A percentile compares a stretch with the other conserved stretches of the same genome.
Conservation (phyloP, 78 protist species). For the Polysphondylium violaceum region DNA sequence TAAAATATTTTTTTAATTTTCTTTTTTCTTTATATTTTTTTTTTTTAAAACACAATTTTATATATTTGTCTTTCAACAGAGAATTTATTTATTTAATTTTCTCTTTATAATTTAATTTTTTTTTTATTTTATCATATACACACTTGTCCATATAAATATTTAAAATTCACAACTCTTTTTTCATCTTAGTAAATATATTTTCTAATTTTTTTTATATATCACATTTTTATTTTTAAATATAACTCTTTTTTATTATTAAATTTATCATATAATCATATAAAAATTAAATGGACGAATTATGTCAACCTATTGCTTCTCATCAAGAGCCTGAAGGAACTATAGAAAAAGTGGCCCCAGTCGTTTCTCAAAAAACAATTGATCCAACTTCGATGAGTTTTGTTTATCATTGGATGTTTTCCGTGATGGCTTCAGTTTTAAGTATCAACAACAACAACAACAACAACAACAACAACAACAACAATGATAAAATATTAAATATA, state of each 20-base stretch:
- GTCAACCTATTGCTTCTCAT: constrained; percentile 5
- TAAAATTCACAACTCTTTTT: too few species aligned
- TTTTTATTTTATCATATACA: too few species aligned
- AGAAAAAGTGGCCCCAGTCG: constrained; percentile 15
- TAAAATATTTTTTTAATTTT: too few species aligned
- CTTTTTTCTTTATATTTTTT: too few species aligned
- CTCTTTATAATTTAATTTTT: neutral
- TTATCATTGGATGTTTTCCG: constrained; percentile 76
- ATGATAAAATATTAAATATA: neutral
- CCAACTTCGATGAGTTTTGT: constrained; percentile 65
- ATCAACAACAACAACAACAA: neutral
- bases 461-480: neutral
- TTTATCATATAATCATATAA: neutral
- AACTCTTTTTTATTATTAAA: too few species aligned
- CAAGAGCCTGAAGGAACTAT: constrained; percentile 56
- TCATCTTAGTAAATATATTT: too few species aligned
- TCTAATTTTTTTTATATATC: too few species aligned
- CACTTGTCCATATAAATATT: too few species aligned
- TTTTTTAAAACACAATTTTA: too few species aligned
- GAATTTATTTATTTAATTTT: neutral
- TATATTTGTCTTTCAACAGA: neutral
- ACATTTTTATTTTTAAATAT: neutral
- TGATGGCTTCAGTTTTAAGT: constrained; percentile 59
- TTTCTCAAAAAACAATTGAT: constrained; percentile 60
- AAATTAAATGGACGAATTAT: constrained; percentile 54